A percentile compares a stretch with the other conserved stretches of the same genome.
Evolutionary conservation across 768 basidiomycete genomes (phyloP).

Genomic region (Krasilnikovozyma curviuscula): DNA sequence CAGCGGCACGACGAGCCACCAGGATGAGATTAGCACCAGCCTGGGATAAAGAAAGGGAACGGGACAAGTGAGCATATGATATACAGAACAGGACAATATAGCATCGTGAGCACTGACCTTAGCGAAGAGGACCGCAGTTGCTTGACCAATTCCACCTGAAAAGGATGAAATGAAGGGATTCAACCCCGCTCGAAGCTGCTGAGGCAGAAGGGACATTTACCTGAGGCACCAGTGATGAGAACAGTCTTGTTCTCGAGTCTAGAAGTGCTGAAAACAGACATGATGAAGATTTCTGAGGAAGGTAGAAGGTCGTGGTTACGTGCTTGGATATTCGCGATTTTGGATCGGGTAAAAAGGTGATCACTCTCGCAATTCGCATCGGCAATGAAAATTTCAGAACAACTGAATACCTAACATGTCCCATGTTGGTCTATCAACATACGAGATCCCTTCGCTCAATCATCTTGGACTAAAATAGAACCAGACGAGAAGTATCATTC

Average conservation of each 20-base stretch:
- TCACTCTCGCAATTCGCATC: no score
- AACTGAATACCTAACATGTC: no score
- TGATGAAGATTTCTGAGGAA: no score
- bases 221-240: slow-evolving; percentile 9
- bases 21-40: slow-evolving; percentile 11
- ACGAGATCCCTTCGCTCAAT: no score
- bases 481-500: no score
- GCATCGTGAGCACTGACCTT: neutral
- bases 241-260: slow-evolving; percentile 8
- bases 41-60: neutral
- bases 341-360: no score
- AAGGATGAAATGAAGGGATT: neutral
- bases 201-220: neutral
- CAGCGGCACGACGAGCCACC: slow-evolving; percentile 2
- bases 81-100: neutral
- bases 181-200: neutral
- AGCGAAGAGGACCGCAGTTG: slow-evolving; percentile 9
- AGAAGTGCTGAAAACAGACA: slow-evolving; percentile 6
- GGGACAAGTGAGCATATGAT: neutral
- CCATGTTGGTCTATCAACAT: no score
- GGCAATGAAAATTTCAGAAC: no score
- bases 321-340: no score
- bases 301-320: no score
- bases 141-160: slow-evolving; percentile 3
- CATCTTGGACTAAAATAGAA: no score